phyloP scores from a whole-genome alignment of 768 basidiomycete species.

The Hysterangium stoloniferum region DNA sequence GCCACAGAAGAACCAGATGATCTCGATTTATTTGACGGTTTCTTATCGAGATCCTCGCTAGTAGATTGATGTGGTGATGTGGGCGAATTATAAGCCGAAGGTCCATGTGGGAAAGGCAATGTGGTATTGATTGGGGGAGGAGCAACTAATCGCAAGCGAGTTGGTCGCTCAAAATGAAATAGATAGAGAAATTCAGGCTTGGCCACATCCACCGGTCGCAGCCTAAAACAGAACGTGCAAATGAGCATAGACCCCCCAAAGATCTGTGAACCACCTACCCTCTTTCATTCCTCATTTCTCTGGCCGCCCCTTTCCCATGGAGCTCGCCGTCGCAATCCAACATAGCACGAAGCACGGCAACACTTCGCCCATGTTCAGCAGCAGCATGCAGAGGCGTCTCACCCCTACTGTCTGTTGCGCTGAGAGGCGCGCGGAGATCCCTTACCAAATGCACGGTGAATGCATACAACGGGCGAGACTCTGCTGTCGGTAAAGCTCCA shows the following conservation, averaged over 20 bases:
- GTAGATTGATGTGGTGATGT: constrained; percentile 11
- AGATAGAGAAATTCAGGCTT: constrained; percentile 57
- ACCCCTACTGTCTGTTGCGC: constrained; percentile 54
- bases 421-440: constrained; percentile 62
- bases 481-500: neutral
- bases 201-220: constrained; percentile 62
- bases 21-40: constrained; percentile 4
- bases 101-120: constrained; percentile 4
- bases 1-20: constrained; percentile 8
- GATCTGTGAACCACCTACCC: constrained; percentile 41
- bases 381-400: constrained; percentile 79
- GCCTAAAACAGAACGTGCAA: constrained; percentile 29
- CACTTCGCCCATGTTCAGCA: constrained; percentile 62
- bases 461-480: constrained; percentile 36
- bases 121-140: constrained; percentile 30
- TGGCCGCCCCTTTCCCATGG: constrained; percentile 34
- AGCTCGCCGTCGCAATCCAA: constrained; percentile 49
- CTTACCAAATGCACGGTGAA: constrained; percentile 62
- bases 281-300: constrained; percentile 58
- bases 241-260: neutral
- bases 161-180: constrained; percentile 37
- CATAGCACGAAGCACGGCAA: constrained; percentile 54
- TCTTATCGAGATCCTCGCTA: constrained; percentile 11
- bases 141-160: constrained; percentile 41
- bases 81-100: constrained; percentile 11